phyloP scores from a whole-genome alignment of 306 rosid species.

The Dryas alaskensis region DNA sequence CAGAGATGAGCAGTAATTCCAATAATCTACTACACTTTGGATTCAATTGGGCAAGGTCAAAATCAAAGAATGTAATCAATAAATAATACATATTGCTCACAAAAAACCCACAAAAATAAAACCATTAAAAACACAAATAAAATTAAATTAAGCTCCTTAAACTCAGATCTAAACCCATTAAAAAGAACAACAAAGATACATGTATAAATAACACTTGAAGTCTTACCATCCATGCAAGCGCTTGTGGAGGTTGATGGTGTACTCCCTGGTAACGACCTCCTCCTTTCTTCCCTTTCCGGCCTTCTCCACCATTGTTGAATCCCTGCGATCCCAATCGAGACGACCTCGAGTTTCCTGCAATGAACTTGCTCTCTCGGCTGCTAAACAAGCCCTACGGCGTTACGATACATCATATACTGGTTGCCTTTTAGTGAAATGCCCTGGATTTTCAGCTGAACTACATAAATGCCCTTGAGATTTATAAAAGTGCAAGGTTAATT shows the following conservation, averaged over 20 bases:
- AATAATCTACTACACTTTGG: no score
- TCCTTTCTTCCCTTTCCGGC: conserved; percentile 34
- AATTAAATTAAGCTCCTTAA: not conserved
- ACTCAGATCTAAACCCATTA: not conserved
- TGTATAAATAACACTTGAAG: not conserved
- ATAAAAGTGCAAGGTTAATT: not conserved
- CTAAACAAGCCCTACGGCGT: conserved; percentile 5
- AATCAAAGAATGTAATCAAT: not conserved
- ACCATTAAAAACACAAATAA: no score
- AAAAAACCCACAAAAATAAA: not conserved
- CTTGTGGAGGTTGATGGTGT: conserved; percentile 48
- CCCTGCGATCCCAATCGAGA: not conserved
- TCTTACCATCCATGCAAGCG: conserved; percentile 45
- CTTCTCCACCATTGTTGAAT: conserved; percentile 38
- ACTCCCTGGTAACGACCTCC: conserved; percentile 43
- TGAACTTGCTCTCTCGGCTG: not conserved
- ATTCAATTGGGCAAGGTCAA: not conserved
- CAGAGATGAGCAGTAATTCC: no score
- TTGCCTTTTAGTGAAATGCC: not conserved
- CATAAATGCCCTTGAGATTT: not conserved
- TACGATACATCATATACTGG: not conserved
- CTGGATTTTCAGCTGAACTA: not conserved
- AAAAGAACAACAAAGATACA: not conserved
- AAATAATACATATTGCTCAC: not conserved
- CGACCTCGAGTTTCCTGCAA: not conserved